These are phyloP conservation scores for Monosiga brevicollis DNA, from an alignment of 78 protist genomes.

Conservation along the genomic window DNA sequence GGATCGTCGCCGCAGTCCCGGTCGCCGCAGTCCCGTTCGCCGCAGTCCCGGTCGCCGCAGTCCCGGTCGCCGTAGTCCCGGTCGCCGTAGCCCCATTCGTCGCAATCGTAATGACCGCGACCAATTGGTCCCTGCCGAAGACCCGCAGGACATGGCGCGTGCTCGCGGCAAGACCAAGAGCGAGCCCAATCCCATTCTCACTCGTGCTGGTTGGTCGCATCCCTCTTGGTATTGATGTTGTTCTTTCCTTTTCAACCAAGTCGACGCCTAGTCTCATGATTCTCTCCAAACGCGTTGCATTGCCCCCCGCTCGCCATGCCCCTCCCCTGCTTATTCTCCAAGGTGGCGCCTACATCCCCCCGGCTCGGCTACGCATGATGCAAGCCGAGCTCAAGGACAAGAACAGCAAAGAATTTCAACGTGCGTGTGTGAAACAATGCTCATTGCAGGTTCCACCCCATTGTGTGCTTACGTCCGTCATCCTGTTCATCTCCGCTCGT, in stretches of 20 bases:
- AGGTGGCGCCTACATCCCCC: slow-evolving; percentile 17
- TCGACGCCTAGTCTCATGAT: too few relatives aligned
- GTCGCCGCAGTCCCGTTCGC: neutral
- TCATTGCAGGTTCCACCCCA: neutral
- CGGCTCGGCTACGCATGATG: slow-evolving; percentile 19
- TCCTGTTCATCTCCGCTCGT: neutral
- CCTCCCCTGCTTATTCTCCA: too few relatives aligned
- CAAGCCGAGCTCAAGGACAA: neutral
- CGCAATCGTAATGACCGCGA: neutral
- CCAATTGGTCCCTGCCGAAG: too few relatives aligned
- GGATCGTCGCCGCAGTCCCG: neutral
- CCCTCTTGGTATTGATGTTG: too few relatives aligned
- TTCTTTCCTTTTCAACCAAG: too few relatives aligned
- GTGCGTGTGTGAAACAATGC: neutral
- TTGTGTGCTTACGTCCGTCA: neutral
- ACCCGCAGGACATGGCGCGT: neutral
- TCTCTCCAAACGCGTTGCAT: too few relatives aligned
- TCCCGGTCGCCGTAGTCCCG: neutral
- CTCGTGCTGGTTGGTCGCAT: neutral
- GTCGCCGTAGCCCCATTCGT: neutral
- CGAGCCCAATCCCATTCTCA: neutral
- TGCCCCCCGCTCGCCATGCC: too few relatives aligned
- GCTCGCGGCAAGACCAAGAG: neutral
- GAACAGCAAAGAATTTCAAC: neutral
- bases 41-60: neutral